phyloP scores from a whole-genome alignment of 305 asterid species.

The Rubia balearica region DNA sequence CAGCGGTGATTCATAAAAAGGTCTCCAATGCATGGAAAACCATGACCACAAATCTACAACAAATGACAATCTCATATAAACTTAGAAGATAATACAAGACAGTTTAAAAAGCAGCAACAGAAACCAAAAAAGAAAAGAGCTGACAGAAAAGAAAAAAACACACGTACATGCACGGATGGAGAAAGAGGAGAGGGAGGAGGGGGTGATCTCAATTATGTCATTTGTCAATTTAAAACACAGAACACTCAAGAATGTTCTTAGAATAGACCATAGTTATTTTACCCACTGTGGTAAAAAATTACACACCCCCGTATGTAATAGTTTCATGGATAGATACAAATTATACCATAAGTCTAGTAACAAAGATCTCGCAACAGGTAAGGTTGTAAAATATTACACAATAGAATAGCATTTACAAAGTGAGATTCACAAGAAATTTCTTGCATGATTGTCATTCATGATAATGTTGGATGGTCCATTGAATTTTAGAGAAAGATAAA shows the following conservation, averaged over 20 bases:
- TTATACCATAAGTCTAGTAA: no score
- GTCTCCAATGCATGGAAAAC: background rate
- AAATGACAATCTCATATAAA: background rate
- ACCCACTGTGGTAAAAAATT: no score
- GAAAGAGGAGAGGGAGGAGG: no score
- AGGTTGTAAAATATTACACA: slow-evolving; percentile 4
- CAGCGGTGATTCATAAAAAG: background rate
- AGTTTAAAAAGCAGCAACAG: no score
- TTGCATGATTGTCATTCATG: background rate
- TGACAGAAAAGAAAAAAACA: background rate
- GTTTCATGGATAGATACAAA: no score
- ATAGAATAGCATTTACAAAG: background rate
- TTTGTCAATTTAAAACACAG: background rate
- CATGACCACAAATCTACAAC: background rate
- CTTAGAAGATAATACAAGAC: no score
- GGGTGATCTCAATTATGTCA: background rate
- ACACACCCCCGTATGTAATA: no score
- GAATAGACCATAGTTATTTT: no score
- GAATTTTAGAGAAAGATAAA: background rate
- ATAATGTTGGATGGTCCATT: background rate
- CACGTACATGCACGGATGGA: background rate
- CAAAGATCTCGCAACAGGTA: background rate
- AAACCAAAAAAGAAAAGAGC: background rate
- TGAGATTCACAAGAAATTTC: background rate
- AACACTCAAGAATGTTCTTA: no score